Evolutionary conservation across 176 grass and related monocot species (phyloP), one percentile per base, ranked within the genome.

Genomic region (Pontederia crassipes): DNA sequence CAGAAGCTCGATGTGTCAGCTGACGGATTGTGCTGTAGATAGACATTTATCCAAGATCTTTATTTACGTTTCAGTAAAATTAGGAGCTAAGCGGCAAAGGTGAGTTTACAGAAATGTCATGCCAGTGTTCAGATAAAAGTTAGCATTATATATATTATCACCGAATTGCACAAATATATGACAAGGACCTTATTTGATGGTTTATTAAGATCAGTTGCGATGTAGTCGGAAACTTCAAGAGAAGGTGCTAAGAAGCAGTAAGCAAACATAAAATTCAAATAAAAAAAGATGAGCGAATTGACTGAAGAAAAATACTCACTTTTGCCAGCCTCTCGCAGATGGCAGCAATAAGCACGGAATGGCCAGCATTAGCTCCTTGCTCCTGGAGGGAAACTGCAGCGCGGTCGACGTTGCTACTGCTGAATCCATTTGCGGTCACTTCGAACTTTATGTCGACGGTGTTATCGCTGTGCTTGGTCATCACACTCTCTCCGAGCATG

Each of bases 311-410:
- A 27, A 13, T 46, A 49, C 47, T 65, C 47, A 64, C 62, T 24
- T 24, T 48, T 15, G 62, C 62, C 62, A 64, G 62, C 17, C 49
- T 64, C 62, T 48, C 46, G 46, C 62, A 64, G 45, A 64, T 49
- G 17, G 46, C 10, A 49, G 49, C 11, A 27, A 16, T 49, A 49
- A 12, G 16, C 17, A 2, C 10, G 24, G 10, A 17, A 28, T 51
- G 10, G 13, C 45, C 17, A 65, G 13, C 46, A 49, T 27, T 24
- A 8, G 8, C 9, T 65, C 11, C 17, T 6, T 35, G 46, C 17
- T 65, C 24, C 0, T 49, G 12, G 11, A 15, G 11, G n/a, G 51
- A 12, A 54, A 54, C 26, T 2, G 12, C 26, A 62, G 7, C 59
- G 14, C 11, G 11, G 10, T 20, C 26, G 14, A 49, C 13, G 15